Evolutionary conservation across 352 stramenopile genomes (phyloP).

Genomic region (Globisporangium middletonii): DNA sequence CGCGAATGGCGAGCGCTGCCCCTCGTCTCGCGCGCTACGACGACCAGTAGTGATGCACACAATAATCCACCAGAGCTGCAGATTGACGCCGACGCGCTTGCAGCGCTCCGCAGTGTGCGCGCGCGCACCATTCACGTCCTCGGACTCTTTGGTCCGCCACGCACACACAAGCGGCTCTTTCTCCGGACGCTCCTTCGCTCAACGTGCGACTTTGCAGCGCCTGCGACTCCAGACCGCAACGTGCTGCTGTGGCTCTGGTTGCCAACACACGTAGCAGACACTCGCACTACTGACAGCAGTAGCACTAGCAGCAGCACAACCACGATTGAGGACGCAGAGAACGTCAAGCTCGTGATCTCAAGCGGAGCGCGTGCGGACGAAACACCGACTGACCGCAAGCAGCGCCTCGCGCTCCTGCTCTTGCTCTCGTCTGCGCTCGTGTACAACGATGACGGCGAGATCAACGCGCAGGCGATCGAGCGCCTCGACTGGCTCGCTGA

Average conservation of each 20-base stretch:
- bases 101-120: constrained; percentile 14
- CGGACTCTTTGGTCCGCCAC: constrained; percentile 31
- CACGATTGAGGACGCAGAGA: neutral
- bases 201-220: constrained; percentile 17
- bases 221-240: neutral
- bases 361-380: constrained; percentile 15
- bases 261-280: neutral
- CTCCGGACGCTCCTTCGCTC: constrained; percentile 35
- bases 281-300: too few relatives aligned
- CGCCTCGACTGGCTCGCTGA: constrained; percentile 41
- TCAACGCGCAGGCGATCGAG: constrained; percentile 34
- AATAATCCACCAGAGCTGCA: constrained; percentile 1
- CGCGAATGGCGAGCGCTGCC: constrained; percentile 35
- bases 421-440: constrained; percentile 53
- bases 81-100: constrained; percentile 17
- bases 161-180: constrained; percentile 39
- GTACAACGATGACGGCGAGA: constrained; percentile 55
- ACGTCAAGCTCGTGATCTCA: constrained; percentile 21
- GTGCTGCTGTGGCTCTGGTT: constrained; percentile 53
- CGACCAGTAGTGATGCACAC: neutral
- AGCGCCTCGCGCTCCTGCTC: constrained; percentile 32
- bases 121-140: constrained; percentile 28
- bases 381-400: constrained; percentile 5
- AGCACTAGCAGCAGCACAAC: neutral
- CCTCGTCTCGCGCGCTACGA: constrained; percentile 19